A percentile compares a stretch with the other conserved stretches of the same genome.
phyloP scores from a whole-genome alignment of 192 early-diverging fungal genomes.

The Ambispora gerdemannii region DNA sequence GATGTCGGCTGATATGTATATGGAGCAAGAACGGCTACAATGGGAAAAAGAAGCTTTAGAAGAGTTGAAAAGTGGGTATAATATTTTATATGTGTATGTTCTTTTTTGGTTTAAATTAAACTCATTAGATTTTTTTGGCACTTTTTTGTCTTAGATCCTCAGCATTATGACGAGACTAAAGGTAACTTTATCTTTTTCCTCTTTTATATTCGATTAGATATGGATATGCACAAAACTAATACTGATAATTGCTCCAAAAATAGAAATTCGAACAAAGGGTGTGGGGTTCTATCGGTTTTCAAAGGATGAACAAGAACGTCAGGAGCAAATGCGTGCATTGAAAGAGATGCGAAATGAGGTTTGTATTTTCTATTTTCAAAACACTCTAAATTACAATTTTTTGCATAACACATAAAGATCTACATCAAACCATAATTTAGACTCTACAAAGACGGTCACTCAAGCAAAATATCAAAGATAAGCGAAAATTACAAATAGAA shows the following conservation, averaged over 20 bases:
- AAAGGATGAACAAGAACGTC: slow-evolving; percentile 57
- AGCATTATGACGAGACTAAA: slow-evolving; percentile 24
- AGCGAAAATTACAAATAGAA: slow-evolving; percentile 36
- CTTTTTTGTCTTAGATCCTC: too few relatives aligned
- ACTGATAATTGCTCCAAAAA: slow-evolving; percentile 15
- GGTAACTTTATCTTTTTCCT: slow-evolving; percentile 31
- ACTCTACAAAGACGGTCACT: slow-evolving; percentile 39
- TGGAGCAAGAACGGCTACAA: slow-evolving; percentile 9
- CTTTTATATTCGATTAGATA: slow-evolving; percentile 14
- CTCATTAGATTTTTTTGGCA: too few relatives aligned
- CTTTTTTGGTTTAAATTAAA: too few relatives aligned
- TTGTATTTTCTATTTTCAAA: not conserved
- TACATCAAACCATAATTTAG: slow-evolving; percentile 27
- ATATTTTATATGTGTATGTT: too few relatives aligned
- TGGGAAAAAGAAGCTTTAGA: slow-evolving; percentile 22
- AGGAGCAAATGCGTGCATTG: slow-evolving; percentile 58
- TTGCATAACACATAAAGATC: too few relatives aligned
- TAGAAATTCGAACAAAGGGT: slow-evolving; percentile 63
- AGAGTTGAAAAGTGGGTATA: slow-evolving; percentile 14
- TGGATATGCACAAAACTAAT: slow-evolving; percentile 21
- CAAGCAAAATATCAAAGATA: slow-evolving; percentile 33
- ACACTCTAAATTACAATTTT: too few relatives aligned
- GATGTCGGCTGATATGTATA: not conserved
- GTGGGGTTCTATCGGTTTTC: slow-evolving; percentile 70
- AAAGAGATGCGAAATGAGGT: slow-evolving; percentile 52